These are phyloP conservation scores for Nidularia sp. DNA, from an alignment of 768 basidiomycete genomes.

Conservation along the genomic window DNA sequence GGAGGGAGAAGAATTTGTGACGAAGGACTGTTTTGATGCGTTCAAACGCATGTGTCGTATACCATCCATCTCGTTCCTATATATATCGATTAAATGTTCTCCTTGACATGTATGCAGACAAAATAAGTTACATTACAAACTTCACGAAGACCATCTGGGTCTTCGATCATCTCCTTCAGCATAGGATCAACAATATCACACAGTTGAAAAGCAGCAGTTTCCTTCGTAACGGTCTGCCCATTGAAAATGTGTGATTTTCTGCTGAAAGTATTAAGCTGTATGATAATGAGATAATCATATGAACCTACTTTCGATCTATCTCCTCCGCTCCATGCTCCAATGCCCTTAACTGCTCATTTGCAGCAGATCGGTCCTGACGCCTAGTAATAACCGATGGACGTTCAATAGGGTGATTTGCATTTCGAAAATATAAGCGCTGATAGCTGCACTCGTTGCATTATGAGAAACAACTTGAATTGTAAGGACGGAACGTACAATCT, in stretches of 20 bases:
- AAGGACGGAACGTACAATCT: constrained; percentile 57
- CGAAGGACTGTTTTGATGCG: constrained; percentile 82
- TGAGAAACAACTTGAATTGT: constrained; percentile 1
- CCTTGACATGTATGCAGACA: neutral
- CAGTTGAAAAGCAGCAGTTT: constrained; percentile 91
- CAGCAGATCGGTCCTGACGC: constrained; percentile 51
- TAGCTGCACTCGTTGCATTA: constrained; percentile 52
- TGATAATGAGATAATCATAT: too few relatives aligned
- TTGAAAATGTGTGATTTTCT: constrained; percentile 87
- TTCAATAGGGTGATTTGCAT: constrained; percentile 76
- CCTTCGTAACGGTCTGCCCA: constrained; percentile 71
- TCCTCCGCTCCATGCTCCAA: constrained; percentile 35
- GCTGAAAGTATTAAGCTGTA: too few relatives aligned
- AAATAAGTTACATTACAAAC: constrained; percentile 62
- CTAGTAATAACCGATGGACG: constrained; percentile 74
- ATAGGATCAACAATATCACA: constrained; percentile 89
- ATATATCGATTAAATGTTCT: neutral
- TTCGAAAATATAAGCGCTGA: constrained; percentile 89
- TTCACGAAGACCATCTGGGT: constrained; percentile 64
- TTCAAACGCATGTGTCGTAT: constrained; percentile 68
- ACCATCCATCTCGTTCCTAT: constrained; percentile 90
- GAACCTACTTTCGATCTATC: constrained; percentile 37
- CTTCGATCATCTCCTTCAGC: constrained; percentile 76
- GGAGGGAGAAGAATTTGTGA: constrained; percentile 78
- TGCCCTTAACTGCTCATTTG: constrained; percentile 33